Percentiles rank a stretch among this genome's conserved stretches.
Conservation (phyloP, 2,329 filamentous ascomycete species). For the Microsporum canis region DNA sequence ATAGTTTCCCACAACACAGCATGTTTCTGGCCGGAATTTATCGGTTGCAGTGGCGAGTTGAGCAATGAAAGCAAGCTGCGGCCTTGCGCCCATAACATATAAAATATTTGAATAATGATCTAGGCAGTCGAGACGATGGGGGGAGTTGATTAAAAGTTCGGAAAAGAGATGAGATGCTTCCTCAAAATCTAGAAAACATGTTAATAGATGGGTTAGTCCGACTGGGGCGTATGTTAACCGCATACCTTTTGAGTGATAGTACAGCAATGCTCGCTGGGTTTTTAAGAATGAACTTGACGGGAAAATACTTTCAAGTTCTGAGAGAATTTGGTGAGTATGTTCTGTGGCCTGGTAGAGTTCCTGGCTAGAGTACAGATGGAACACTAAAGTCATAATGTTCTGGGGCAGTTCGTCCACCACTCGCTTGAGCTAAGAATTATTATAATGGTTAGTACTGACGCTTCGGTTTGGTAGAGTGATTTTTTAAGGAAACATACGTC, state of each 20-base stretch:
- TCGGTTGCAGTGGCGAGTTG: constrained; percentile 84
- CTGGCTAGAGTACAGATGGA: constrained; percentile 80
- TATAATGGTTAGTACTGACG: neutral
- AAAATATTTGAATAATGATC: constrained; percentile 97
- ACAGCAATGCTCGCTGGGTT: constrained; percentile 75
- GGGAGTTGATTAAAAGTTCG: constrained; percentile 56
- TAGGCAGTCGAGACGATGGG: constrained; percentile 68
- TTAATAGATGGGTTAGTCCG: constrained; percentile 11
- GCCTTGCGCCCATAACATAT: constrained; percentile 78
- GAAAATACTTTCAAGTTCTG: constrained; percentile 72
- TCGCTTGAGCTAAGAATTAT: constrained; percentile 50
- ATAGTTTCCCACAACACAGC: constrained; percentile 94
- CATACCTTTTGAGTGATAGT: constrained; percentile 69
- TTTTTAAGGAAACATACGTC: constrained; percentile 48
- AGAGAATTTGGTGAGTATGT: constrained; percentile 60
- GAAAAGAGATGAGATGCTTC: constrained; percentile 52
- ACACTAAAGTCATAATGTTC: constrained; percentile 88
- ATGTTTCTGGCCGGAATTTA: constrained; percentile 93
- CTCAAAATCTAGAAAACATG: constrained; percentile 43
- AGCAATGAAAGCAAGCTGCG: constrained; percentile 84
- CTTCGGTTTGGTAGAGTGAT: constrained; percentile 4
- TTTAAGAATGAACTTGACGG: constrained; percentile 80
- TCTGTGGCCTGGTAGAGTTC: constrained; percentile 82
- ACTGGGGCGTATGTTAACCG: neutral
- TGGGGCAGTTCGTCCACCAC: constrained; percentile 64